Percentiles rank a stretch among this genome's conserved stretches.
Evolutionary conservation across 257 asterid species (phyloP).

Genomic region (Lycium ferocissimum): DNA sequence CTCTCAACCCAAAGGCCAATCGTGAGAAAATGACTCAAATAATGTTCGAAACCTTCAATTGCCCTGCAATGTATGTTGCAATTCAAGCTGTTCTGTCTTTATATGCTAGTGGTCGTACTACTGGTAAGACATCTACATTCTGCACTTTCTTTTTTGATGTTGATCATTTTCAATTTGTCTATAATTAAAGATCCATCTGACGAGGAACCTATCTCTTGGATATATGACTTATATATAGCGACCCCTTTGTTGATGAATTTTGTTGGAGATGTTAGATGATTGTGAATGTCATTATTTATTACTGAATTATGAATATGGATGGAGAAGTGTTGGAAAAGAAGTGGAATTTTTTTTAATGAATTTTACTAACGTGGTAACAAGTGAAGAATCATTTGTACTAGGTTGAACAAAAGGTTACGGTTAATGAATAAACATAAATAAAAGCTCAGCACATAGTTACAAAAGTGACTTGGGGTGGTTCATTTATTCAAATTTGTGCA

Average conservation of each 20-base stretch:
- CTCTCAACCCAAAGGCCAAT: slow-evolving; percentile 30
- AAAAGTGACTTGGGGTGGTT: not conserved
- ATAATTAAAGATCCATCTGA: not conserved
- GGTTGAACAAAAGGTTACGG: not conserved
- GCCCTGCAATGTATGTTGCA: slow-evolving; percentile 32
- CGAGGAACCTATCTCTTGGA: not conserved
- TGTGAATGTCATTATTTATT: not conserved
- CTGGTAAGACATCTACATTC: slow-evolving; percentile 24
- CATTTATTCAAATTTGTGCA: not conserved
- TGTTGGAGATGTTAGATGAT: not conserved
- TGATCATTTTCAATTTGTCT: not conserved
- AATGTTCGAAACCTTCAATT: slow-evolving; percentile 28
- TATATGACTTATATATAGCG: not conserved
- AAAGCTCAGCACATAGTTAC: not conserved
- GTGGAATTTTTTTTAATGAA: not conserved
- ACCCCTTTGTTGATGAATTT: not conserved
- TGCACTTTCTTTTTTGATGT: not conserved
- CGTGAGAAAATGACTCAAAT: slow-evolving; percentile 32
- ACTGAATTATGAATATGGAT: slow-evolving; percentile 1
- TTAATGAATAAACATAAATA: slow-evolving; percentile 10
- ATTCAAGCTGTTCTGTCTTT: slow-evolving; percentile 31
- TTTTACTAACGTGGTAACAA: not conserved
- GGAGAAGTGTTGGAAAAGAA: slow-evolving; percentile 7
- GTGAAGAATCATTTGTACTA: not conserved
- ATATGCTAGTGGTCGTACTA: slow-evolving; percentile 30